Percentiles rank a stretch among this genome's conserved stretches.
Conservation (phyloP, 441 rosid genomes). For the Populus trichocarpa region DNA sequence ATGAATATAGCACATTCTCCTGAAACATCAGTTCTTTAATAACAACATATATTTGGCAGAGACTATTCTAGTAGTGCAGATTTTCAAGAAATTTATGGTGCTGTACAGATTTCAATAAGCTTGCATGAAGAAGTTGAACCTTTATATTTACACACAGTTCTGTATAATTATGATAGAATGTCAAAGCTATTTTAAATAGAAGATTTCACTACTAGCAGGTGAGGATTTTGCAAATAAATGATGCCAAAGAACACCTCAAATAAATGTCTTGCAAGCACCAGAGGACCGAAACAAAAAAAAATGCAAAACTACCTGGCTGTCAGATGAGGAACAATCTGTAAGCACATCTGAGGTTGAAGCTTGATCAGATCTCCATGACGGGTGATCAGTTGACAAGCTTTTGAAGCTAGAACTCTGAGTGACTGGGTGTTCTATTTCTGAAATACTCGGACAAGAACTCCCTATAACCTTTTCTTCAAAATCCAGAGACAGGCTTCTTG, state of each 20-base stretch:
- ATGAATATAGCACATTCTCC: neutral
- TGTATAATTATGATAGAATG: neutral
- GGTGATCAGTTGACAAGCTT: slow-evolving; percentile 41
- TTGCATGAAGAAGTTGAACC: neutral
- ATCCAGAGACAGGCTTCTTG: slow-evolving; percentile 39
- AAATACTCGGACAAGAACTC: slow-evolving; percentile 37
- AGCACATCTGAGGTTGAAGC: slow-evolving; percentile 51
- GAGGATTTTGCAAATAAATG: neutral
- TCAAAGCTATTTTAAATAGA: neutral
- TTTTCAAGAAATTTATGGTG: neutral
- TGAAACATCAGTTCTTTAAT: neutral
- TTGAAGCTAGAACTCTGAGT: slow-evolving; percentile 44
- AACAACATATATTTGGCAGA: neutral
- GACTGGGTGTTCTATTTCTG: slow-evolving; percentile 32
- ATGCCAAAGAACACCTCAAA: neutral
- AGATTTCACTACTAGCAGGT: neutral
- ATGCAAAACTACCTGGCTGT: slow-evolving; percentile 37
- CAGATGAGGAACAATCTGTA: slow-evolving; percentile 37
- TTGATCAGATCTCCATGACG: slow-evolving; percentile 50
- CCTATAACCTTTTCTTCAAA: slow-evolving; percentile 29
- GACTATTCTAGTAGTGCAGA: neutral
- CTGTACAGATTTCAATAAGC: neutral
- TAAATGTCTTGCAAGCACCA: neutral
- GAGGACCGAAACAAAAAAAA: slow-evolving; percentile 12
- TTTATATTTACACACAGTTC: neutral